Evolutionary conservation across 202 grass and related monocot genomes (phyloP), one percentile per base, ranked within the genome.

Genomic region (Cymbopogon flexuosus): DNA sequence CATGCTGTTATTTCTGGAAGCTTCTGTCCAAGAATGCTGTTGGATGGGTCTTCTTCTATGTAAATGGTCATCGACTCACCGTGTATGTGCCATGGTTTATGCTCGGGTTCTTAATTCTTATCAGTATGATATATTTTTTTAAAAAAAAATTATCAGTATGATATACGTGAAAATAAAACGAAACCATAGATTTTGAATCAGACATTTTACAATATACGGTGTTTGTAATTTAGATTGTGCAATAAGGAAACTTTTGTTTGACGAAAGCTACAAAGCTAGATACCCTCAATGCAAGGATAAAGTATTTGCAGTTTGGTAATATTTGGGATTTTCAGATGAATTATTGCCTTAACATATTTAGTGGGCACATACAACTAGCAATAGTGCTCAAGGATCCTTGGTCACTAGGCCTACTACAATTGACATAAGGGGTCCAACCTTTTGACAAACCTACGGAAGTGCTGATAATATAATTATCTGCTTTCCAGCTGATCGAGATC

Each of bases 381-480:
- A 75, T 83, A 75, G 22, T 70, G n/a, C 39, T 51, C 4, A 9
- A 56, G 82, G 49, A 62, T 84, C 65, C n/a, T 70, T 62, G 54
- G 31, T 70, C 65, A 30, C 39, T 37, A 16, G n/a, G 46, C 14
- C 65, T 29, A 15, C 70, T 41, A 42, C 33, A 30, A 24, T 62
- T 70, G 52, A 41, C 29, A 70, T 65, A 77, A 41, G 47, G 54
- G 65, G 39, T 22, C 29, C 54, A 66, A 42, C 10, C 1, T 43
- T 75, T 42, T 67, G 6, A 65, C 31, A 57, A 10, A 66, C 21
- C 60, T 41, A 83, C 34, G 2, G 12, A 56, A 75, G 6, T 83
- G 70, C 49, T 67, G 46, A 31, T 66, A 40, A 10, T 57, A 52
- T 18, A 54, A 56, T 65, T 16, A 14, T 74, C 41, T 74, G 6